Evolutionary conservation across 208 protist species (phyloP), one percentile per base, ranked within the genome.

Genomic region (Borovskyia barvae): DNA sequence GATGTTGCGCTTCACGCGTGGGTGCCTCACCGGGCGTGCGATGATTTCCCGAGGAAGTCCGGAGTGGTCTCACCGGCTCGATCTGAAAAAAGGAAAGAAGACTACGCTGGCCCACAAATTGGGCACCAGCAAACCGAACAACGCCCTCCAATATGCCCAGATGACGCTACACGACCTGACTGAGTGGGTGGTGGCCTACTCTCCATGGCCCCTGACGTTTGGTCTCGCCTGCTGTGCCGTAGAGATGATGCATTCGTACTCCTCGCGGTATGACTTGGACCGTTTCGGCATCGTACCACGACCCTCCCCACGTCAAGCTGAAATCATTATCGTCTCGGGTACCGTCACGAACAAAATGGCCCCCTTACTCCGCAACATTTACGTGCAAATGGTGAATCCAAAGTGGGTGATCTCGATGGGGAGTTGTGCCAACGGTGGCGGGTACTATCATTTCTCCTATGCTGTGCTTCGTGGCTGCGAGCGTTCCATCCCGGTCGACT

Each of bases 311-410:
- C 93, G 98, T 43, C 98, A 99, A 80, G 96, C 97, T 2, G 97
- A 99, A 72, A 93, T 98, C 49, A 98, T 99, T 73, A 98, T 99
- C 68, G 97, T 99, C n/a, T 98, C 97, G 0, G 98, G 98, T 47
- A 99, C 98, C 15, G 93, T 99, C 15, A 99, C 97, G 28, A 99
- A 99, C 79, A 99, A 99, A 71, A 99, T 99, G 98, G 98, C 98
- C 2, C 97, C 98, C 22, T 89, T 98, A n/a, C 78, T 99, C 15
- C 82, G 97, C 26, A 98, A 97, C 66, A 94, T 98, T 61, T 98
- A 98, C 70, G 94, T 98, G 51, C 95, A 98, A 74, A 98, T 99
- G 95, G 88, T 97, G 53, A 97, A 97, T 64, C 94, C 94, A 42
- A 93, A 94, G 75, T 96, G 86, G 85, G 87, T 96, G 24, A 90